phyloP scores from a whole-genome alignment of 1,284 basidiomycete species.

The Moesziomyces sp. region DNA sequence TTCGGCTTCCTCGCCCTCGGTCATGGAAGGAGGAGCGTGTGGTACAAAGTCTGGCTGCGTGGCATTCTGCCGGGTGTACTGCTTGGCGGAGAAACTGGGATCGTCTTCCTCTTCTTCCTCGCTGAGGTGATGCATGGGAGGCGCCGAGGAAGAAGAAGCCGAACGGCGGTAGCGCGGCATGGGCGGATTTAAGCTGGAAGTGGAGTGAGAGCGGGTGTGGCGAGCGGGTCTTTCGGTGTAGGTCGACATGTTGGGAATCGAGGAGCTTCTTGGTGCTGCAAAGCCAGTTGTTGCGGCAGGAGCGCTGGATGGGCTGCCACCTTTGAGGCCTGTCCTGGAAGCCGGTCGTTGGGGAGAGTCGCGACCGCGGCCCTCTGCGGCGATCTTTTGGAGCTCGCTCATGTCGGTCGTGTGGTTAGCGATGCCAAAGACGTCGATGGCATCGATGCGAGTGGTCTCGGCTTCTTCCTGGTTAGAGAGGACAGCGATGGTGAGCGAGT shows the following conservation, averaged over 20 bases:
- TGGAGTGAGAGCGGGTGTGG: conserved; percentile 34
- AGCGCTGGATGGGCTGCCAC: conserved; percentile 70
- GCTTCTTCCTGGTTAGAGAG: conserved; percentile 79
- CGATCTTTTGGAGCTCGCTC: conserved; percentile 52
- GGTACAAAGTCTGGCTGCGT: conserved; percentile 15
- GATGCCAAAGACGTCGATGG: conserved; percentile 78
- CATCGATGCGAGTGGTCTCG: conserved; percentile 81
- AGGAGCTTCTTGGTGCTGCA: conserved; percentile 25
- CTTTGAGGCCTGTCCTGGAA: conserved; percentile 71
- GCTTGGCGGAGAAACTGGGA: neutral
- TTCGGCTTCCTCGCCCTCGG: conserved; percentile 68
- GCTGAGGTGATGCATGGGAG: conserved; percentile 32
- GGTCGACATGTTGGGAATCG: conserved; percentile 32
- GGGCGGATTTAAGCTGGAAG: conserved; percentile 28
- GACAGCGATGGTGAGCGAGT: conserved; percentile 76
- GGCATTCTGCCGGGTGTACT: neutral
- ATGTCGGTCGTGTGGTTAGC: conserved; percentile 74
- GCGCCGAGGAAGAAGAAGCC: conserved; percentile 22
- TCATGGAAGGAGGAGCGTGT: conserved; percentile 28
- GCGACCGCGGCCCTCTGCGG: conserved; percentile 30
- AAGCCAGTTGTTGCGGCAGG: conserved; percentile 1
- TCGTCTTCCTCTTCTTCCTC: conserved; percentile 36
- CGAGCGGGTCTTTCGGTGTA: conserved; percentile 24
- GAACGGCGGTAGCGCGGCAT: conserved; percentile 21
- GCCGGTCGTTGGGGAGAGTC: conserved; percentile 11